Base-by-base conservation (phyloP, 805 yeast species). In the Ogataea parapolymorpha region DNA sequence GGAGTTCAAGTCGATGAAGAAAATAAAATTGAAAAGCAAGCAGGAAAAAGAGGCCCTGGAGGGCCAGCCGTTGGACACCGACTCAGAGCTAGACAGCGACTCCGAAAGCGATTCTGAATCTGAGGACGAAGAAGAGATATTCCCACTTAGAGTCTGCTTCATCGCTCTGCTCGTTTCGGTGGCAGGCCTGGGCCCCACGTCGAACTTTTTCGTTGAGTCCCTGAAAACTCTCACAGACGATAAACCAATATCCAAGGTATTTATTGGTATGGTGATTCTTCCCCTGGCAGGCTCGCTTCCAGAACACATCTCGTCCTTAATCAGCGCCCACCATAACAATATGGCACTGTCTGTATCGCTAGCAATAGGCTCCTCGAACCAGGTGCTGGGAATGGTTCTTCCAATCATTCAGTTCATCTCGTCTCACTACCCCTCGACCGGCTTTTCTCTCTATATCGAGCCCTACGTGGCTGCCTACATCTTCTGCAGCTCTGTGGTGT, bases 321-420 rank as follows among this genome's bases (percentile, higher is more conserved):
- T 45, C 39, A 45, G 49, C 17, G 49, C 49, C 4, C 49, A 45
- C 29, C 49, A 45, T 37, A 23, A 39, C 35, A 45, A 45, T 26
- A 41, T 45, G 49, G 49, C 49, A 3, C 44, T 45, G 11, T 45
- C 49, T 12, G 49, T 45, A 1, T 45, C 49, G 31, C 27, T 45
- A 17, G 49, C 49, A 9, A 29, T 45, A 13, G 49, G 49, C 12
- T 45, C 49, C 6, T 45, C 49, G 7, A 45, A 41, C 37, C 49
- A 45, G 39, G 49, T 45, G 13, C 32, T 45, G n/a, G 49, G 49
- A 17, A 45, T 45, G 49, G 49, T 45, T n/a, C 33, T 45, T n/a
- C 49, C 49, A 17, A 41, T 45, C 18, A 45, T 45, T 32, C 49
- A 45, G 31, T 45, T 45, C 34, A 45, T 45, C 16, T 45, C 49